Percentiles rank a stretch among this genome's conserved stretches.
phyloP scores from a whole-genome alignment of 2,329 filamentous ascomycete species.

The Fusarium secorum region DNA sequence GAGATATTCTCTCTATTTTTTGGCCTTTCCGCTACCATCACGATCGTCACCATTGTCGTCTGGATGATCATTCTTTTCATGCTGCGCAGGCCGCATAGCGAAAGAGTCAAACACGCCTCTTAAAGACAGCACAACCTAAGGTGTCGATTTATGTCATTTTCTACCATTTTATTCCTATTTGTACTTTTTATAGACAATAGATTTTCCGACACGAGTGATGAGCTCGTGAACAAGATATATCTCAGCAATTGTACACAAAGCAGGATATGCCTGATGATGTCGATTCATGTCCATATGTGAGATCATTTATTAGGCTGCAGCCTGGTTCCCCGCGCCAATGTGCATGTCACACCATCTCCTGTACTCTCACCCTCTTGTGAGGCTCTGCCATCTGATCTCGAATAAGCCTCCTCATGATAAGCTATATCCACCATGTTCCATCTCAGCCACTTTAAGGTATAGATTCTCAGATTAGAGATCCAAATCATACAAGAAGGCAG shows the following conservation, averaged over 20 bases:
- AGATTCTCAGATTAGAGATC: not conserved
- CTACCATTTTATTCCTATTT: not conserved
- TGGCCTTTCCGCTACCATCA: slow-evolving; percentile 1
- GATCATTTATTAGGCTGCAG: not conserved
- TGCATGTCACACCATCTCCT: not conserved
- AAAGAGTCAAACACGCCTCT: not conserved
- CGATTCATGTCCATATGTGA: not conserved
- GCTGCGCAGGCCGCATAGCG: not conserved
- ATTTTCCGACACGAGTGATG: not conserved
- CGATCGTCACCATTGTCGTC: not conserved
- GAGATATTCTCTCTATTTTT: slow-evolving; percentile 10
- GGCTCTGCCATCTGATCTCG: not conserved
- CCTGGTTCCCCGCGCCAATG: not conserved
- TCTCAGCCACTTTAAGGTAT: not conserved
- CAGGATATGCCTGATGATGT: not conserved
- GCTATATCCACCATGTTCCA: not conserved
- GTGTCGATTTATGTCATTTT: not conserved
- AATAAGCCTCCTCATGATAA: not conserved
- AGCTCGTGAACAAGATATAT: not conserved
- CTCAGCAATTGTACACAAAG: not conserved
- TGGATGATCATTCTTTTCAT: slow-evolving; percentile 7
- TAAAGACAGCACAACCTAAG: not conserved
- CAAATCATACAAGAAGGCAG: not conserved
- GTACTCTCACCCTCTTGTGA: not conserved
- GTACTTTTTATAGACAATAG: not conserved